These are phyloP conservation scores for Trichoderma afroharzianum DNA, from an alignment of 2,329 filamentous ascomycete genomes.

Conservation along the genomic window DNA sequence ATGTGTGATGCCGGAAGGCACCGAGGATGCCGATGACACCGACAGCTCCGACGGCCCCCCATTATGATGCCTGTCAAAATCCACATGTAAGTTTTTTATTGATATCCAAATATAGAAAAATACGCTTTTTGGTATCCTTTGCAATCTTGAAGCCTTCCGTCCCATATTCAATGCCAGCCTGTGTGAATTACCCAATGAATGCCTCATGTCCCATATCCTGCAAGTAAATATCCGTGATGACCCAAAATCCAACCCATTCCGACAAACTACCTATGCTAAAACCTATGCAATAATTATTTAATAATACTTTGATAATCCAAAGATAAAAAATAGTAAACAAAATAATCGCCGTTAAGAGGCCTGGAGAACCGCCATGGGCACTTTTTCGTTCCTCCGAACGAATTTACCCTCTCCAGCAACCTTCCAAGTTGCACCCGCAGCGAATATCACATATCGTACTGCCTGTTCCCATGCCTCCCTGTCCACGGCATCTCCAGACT, in stretches of 20 bases:
- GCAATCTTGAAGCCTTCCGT: background rate
- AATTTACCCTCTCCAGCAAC: constrained; percentile 46
- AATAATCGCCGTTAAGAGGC: background rate
- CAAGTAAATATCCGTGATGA: background rate
- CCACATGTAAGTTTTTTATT: background rate
- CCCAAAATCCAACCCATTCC: background rate
- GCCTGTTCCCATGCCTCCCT: constrained; percentile 45
- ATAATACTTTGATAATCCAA: background rate
- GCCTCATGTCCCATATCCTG: background rate
- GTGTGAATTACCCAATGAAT: background rate
- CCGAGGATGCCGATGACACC: background rate
- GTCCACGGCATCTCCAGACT: constrained; percentile 47
- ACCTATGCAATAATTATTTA: background rate
- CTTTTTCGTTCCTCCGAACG: constrained; percentile 24
- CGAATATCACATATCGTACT: constrained; percentile 38
- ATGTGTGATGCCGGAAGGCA: background rate
- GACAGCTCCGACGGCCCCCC: background rate
- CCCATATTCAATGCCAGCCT: background rate
- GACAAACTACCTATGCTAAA: background rate
- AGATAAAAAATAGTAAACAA: background rate
- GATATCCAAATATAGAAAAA: background rate
- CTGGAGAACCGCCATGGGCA: background rate
- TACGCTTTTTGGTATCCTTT: background rate
- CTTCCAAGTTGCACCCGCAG: constrained; percentile 39
- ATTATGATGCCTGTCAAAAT: background rate